Evolutionary conservation across 208 protist genomes (phyloP).

Genomic region (Leptomonas pyrrhocoris): DNA sequence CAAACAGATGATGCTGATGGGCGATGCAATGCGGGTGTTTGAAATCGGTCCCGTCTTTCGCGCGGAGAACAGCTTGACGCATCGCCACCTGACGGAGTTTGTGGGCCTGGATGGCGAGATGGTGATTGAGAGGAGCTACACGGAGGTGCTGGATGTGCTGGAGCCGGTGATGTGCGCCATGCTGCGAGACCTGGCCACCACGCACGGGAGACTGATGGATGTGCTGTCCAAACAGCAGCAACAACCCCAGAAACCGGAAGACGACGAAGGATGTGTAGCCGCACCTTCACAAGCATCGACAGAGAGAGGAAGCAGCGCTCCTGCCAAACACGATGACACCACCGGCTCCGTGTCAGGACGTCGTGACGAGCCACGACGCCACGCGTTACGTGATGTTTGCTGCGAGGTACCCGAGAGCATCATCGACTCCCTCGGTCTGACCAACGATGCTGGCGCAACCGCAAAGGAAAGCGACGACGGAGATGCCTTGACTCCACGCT

Average conservation of each 20-base stretch:
- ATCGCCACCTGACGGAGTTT: constrained; percentile 99
- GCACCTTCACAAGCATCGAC: not conserved
- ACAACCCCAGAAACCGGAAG: not conserved
- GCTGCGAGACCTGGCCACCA: constrained; percentile 81
- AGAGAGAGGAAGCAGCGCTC: too few relatives aligned
- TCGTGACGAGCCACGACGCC: not conserved
- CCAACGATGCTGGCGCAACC: not conserved
- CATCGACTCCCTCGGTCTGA: constrained; percentile 9
- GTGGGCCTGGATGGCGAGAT: constrained; percentile 99
- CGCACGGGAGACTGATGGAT: constrained; percentile 16
- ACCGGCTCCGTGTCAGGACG: not conserved
- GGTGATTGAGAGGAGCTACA: constrained; percentile 96
- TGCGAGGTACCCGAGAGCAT: constrained; percentile 19
- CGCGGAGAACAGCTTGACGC: constrained; percentile 98
- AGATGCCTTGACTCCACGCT: not conserved
- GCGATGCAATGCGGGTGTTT: constrained; percentile 94
- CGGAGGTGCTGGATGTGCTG: constrained; percentile 97
- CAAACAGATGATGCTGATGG: constrained; percentile 98
- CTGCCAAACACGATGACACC: not conserved
- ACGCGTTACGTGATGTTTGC: constrained; percentile 20
- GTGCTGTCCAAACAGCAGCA: constrained; percentile 12
- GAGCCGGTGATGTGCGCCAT: constrained; percentile 94
- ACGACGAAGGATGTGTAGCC: not conserved
- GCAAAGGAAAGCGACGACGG: not conserved
- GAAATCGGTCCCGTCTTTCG: constrained; percentile 98